Evolutionary conservation across 192 early-diverging fungal genomes (phyloP), one percentile per base, ranked within the genome.

Genomic region (Coemansia sp.): DNA sequence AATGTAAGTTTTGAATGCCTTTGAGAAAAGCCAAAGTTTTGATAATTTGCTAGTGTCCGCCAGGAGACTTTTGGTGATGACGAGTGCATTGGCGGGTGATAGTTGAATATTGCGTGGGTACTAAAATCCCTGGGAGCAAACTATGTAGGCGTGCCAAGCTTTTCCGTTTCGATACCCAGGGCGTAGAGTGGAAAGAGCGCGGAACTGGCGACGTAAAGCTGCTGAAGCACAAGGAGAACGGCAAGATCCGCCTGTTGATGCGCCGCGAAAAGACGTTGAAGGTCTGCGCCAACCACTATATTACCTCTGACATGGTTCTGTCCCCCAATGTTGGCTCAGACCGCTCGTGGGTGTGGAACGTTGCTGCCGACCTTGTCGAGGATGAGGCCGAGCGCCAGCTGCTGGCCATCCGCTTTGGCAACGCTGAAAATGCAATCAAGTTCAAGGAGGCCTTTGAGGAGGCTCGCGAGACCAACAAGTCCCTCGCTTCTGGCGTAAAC

Each of bases 161-260:
- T 56, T 99, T 95, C 91, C 91, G 97, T 66, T 99, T 94, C 78
- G 93, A 97, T 74, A 90, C 94, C 66, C 84, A 83, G 31, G 75
- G 60, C 66, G 93, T 91, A 54, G 97, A 99, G 82, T 99, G 97
- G 97, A 99, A 99, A 85, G 97, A 99, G 85, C 93, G 97, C 63
- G 96, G 97, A 26, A 98, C 95, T 22, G 97, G 97, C 60, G 97
- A 99, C 69, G 90, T 97, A 36, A 95, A 94, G 82, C 86, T 99
- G 49, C 80, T 99, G 68, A 86, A 92, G 82, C 96, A 99, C 87
- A 94, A 95, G 85, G 83, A 86, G 53, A 83, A 86, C 65, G 84
- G 84, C 59, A 95, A 94, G 83, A 82, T 98, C 74, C 95, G 97
- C 68, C 71, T 99, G n/a, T 83, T 99, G 69, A 99, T 99, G 97